Base-by-base conservation (phyloP, 176 grass and related monocot species). In the Aegilops longissima region DNA sequence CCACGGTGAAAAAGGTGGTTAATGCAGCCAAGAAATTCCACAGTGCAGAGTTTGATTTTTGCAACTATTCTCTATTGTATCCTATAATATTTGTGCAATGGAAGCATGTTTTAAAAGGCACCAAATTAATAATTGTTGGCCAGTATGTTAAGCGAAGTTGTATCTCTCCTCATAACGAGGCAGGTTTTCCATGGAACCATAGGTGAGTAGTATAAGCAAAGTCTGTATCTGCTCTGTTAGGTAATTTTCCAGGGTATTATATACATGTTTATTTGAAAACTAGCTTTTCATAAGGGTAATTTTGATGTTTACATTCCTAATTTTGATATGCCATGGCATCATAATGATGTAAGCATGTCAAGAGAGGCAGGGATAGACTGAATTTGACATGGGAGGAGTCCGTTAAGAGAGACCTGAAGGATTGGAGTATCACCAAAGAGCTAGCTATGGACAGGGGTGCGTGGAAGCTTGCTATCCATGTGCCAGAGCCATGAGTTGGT, bases 1-100 rank as follows among this genome's bases (percentile, higher is more conserved):
- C 83, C 83, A 85, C 67, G 83, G 66, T 85, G 73, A 85, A 78
- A 51, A 51, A 51, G 47, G 47, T 5, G 13, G 47, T 51, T 51
- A 16, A 51, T 51, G 47, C 47, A 51, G 4, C 47, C 47, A 51
- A 51, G 47, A 51, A 52, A 77, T 35, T 51, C 7, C 27, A 35
- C 23, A 12, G 25, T 68, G 25, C 24, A 33, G 20, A 52, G 27
- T 66, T 76, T 3, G 9, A 16, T n/a, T 77, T 17, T 56, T 76
- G 61, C 65, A 36, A 77, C 33, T 78, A 9, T 35, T 35, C 5
- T 58, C n/a, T 39, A 59, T 36, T 0, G 18, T 78, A 85, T 85
- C 74, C 34, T 18, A 14, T 61, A 61, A 3, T 61, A 61, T 58
- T 40, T 64, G 8, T 52, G 66, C n/a, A 52, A 20, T 54, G 31